Evolutionary conservation across 2,329 filamentous ascomycete species (phyloP), one percentile per base, ranked within the genome.

Genomic region (Mycocentrospora acerina): DNA sequence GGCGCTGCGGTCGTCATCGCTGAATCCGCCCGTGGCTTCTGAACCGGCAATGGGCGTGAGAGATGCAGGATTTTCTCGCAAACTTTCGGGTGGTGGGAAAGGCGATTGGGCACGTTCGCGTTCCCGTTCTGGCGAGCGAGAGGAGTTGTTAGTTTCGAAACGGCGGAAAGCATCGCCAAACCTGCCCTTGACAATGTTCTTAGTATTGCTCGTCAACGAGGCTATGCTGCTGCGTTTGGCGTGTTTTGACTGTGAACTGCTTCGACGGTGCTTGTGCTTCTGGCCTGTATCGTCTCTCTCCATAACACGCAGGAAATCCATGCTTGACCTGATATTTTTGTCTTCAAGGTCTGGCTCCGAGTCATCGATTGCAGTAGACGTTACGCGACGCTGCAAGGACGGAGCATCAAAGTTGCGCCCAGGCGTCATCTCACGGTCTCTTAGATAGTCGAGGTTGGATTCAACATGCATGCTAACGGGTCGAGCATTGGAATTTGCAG

Each of bases 141-240:
- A 37, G n/a, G 46, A 27, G 30, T 44, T 46, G 42, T 74, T 78
- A 16, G 73, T 76, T 65, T 98, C 93, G 53, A 97, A 97, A 5
- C 86, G 80, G 59, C 91, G 89, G 71, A 97, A 96, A 3, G 91
- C 90, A 57, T 96, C 90, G 1, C 90, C 89, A 64, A 97, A 96
- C 53, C 86, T 89, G 16, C 90, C 88, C 4, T 83, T 85, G n/a
- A 96, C 74, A 25, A 95, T 81, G 40, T 82, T 88, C 67, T 93
- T 95, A 17, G 86, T 86, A 26, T 82, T 82, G 6, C 85, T 82
- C 0, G 85, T 82, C 37, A 86, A 77, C 2, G 77, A 80, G 10
- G 80, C 78, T 47, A 95, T 69, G 64, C 88, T 93, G 1, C 83
- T 77, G 9, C 87, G 80, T 64, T 95, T 95, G 16, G 71, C 66